Base-by-base conservation (phyloP, 2,329 filamentous ascomycete genomes). In the Aspergillus sp. region DNA sequence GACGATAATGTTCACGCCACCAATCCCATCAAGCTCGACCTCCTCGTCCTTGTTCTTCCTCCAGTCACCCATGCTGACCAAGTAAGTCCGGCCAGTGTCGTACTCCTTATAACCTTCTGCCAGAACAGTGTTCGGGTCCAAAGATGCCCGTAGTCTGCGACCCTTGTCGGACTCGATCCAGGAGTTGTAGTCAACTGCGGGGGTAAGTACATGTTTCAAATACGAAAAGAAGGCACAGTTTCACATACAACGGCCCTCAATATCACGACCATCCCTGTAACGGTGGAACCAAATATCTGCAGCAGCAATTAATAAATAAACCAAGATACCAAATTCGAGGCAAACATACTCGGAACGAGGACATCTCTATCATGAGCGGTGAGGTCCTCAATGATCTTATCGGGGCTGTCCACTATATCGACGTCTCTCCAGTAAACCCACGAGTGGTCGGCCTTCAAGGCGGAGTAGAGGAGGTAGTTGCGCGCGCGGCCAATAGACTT, bases 391-490 rank as follows among this genome's bases (percentile, higher is more conserved):
- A 98, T 75, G 51, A 98, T 94, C 62, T 80, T 83, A 53, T 79
- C 78, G 1, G 91, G 88, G 65, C 86, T 94, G 63, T 98, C 90
- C 41, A 87, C 82, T 58, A 98, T 96, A 67, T 98, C 93, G 43
- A 95, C 90, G 66, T 98, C 93, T 50, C 93, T 82, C 93, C 93
- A 98, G 68, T 96, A 97, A 6, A 97, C 90, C 93, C 93, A 98
- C 6, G 89, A 91, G 65, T 98, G 93, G 51, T 97, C 89, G 0
- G 89, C 82, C 73, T 94, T 94, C 59, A 98, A 65, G 3, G 93
- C 85, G 0, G 88, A 77, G 30, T 82, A 80, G 2, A 98, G 79
- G 19, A 98, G 76, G 67, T 94, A 98, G 67, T 98, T 98, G 57
- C 93, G 81, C 29, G 93, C 93, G 56, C 79, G 82, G 41, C 86